A percentile compares a stretch with the other conserved stretches of the same genome.
These are phyloP conservation scores for Candida namnaoensis DNA, from an alignment of 805 yeast species.

Conservation along the genomic window DNA sequence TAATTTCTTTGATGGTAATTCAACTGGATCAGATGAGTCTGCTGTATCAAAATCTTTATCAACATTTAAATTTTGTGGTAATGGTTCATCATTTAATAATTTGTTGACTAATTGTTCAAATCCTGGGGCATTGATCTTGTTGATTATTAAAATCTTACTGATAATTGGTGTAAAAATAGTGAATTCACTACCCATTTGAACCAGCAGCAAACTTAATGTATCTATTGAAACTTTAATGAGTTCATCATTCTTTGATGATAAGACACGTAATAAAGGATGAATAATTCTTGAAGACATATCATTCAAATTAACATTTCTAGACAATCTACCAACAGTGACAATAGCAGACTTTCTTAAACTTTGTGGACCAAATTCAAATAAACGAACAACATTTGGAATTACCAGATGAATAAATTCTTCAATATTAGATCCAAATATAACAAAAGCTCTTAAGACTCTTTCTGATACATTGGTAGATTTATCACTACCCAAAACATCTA, in stretches of 20 bases:
- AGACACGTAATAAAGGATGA: conserved; percentile 73
- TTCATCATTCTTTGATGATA: conserved; percentile 46
- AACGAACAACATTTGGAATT: conserved; percentile 74
- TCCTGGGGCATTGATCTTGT: conserved; percentile 58
- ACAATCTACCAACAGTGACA: conserved; percentile 72
- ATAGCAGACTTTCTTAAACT: conserved; percentile 65
- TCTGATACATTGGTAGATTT: conserved; percentile 56
- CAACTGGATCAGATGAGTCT: conserved; percentile 40
- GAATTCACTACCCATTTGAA: conserved; percentile 81
- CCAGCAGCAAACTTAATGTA: conserved; percentile 64
- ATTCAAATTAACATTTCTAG: conserved; percentile 60
- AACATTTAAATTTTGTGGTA: conserved; percentile 68
- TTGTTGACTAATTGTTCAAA: conserved; percentile 80
- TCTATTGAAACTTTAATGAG: conserved; percentile 61
- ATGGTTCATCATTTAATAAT: conserved; percentile 73
- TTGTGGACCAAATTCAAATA: conserved; percentile 64
- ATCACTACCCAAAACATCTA: conserved; percentile 71
- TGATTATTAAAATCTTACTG: conserved; percentile 52
- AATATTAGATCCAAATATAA: conserved; percentile 77
- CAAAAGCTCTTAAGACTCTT: conserved; percentile 74
- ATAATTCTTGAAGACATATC: conserved; percentile 89
- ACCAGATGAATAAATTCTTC: conserved; percentile 85
- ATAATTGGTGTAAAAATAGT: conserved; percentile 81
- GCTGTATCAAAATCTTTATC: conserved; percentile 44
- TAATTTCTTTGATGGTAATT: conserved; percentile 62